Conservation (phyloP, 1,139 yeast genomes). For the Saccharomyces pastorianus region DNA sequence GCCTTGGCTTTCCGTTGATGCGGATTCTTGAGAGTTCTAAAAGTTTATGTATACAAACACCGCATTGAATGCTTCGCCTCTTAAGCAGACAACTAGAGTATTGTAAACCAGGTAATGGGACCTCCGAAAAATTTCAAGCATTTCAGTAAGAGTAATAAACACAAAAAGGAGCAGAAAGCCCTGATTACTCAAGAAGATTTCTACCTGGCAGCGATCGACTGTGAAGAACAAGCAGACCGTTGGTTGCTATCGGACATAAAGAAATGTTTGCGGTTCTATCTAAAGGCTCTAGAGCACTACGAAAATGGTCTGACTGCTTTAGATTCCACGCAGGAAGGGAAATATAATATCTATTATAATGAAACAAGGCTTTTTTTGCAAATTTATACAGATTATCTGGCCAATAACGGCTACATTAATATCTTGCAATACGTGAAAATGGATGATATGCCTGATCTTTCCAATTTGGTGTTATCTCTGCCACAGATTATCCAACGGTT, state of each 20-base stretch:
- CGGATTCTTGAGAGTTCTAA: neutral
- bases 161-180: slow-evolving; percentile 5
- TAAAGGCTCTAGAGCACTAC: slow-evolving; percentile 24
- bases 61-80: neutral
- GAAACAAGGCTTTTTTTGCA: slow-evolving; percentile 26
- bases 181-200: slow-evolving; percentile 26
- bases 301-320: slow-evolving; percentile 19
- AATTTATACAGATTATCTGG: slow-evolving; percentile 25
- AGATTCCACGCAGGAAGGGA: slow-evolving; percentile 12
- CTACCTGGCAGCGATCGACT: slow-evolving; percentile 26
- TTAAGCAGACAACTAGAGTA: neutral
- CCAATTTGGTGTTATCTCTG: slow-evolving; percentile 13
- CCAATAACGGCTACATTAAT: slow-evolving; percentile 27
- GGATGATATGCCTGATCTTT: slow-evolving; percentile 17
- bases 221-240: slow-evolving; percentile 32
- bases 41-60: neutral
- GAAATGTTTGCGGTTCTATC: slow-evolving; percentile 25
- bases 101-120: neutral
- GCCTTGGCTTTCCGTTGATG: neutral
- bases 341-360: slow-evolving; percentile 27
- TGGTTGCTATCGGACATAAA: slow-evolving; percentile 30
- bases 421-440: slow-evolving; percentile 24
- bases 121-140: neutral
- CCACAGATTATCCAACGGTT: slow-evolving; percentile 19
- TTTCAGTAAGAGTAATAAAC: slow-evolving; percentile 4